Evolutionary conservation across 2,329 filamentous ascomycete genomes (phyloP), one percentile per base, ranked within the genome.

Genomic region (Apiospora marii): DNA sequence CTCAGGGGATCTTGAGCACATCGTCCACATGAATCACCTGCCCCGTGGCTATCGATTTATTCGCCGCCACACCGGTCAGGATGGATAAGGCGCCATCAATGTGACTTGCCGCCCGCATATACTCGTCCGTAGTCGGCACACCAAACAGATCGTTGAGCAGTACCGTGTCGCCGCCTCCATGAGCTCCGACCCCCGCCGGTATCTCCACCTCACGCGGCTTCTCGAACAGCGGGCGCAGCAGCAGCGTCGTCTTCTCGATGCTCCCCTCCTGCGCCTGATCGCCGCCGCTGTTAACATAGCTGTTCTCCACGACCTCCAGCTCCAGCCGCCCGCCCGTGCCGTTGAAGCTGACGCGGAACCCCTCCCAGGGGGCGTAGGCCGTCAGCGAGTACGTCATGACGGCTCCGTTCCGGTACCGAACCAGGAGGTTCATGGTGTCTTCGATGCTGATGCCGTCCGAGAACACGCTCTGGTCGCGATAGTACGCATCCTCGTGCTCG

Each of bases 361-460:
- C 89, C 74, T 91, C 89, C 88, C 89, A 91, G 0, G 90, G 90
- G 4, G 89, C 88, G 72, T 91, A 92, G 0, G 90, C 89, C 0
- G 87, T 88, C 14, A 89, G 81, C 30, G 84, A 89, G 76, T 91
- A 92, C 0, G 89, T 90, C 78, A 91, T 80, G 37, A 89, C 85
- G 0, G 88, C 88, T 2, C 88, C 87, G 70, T 84, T 89, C 24
- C 83, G 82, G 76, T 92, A 92, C 69, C 85, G 82, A 30, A 91
- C 87, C 67, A 92, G 82, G 34, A 91, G 80, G 51, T 85, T 89
- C 89, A 91, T 90, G 0, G 89, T 91, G 76, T 92, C 90, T 78
- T 92, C 89, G 72, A 91, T 91, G 75, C 84, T 90, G 71, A 92
- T 90, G 1, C 90, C 90, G 73, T 92, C 90, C 0, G 87, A 84